These are phyloP conservation scores for Tuber magnatum DNA, from an alignment of 495 filamentous ascomycete genomes.

Conservation along the genomic window DNA sequence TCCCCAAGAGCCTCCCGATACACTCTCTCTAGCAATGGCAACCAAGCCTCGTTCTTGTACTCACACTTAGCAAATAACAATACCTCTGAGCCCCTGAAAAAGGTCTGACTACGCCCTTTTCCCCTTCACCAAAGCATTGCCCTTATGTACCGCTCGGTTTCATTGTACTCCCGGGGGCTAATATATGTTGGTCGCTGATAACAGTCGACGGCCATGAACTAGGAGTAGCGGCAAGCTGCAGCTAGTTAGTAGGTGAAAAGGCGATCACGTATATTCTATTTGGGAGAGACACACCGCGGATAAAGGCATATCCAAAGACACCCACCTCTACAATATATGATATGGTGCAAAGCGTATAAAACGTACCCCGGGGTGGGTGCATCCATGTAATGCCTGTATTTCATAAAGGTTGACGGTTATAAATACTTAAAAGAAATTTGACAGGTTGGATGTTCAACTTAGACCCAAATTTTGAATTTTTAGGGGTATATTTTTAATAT, in stretches of 20 bases:
- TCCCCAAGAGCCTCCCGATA: conserved; percentile 85
- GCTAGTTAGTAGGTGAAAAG: background rate
- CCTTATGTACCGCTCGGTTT: conserved; percentile 48
- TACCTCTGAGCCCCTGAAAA: conserved; percentile 54
- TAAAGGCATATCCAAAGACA: conserved; percentile 91
- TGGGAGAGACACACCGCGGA: conserved; percentile 53
- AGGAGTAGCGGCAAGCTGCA: conserved; percentile 36
- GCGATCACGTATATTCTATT: background rate
- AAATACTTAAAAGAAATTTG: too few species aligned
- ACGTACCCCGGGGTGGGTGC: too few species aligned
- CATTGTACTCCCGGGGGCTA: conserved; percentile 21
- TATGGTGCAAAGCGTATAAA: too few species aligned
- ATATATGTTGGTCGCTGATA: conserved; percentile 60
- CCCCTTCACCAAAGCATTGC: background rate
- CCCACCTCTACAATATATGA: conserved; percentile 59
- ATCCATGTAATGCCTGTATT: too few species aligned
- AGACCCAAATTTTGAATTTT: too few species aligned
- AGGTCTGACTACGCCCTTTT: conserved; percentile 19
- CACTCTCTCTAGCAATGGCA: conserved; percentile 91
- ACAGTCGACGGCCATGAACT: conserved; percentile 87
- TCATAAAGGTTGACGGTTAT: too few species aligned
- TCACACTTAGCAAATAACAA: conserved; percentile 82
- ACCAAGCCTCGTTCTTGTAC: conserved; percentile 83
- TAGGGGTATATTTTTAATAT: too few species aligned
- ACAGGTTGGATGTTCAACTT: too few species aligned